These are phyloP conservation scores for Cryphonectria japonica DNA, from an alignment of 2,329 filamentous ascomycete species.

Conservation along the genomic window DNA sequence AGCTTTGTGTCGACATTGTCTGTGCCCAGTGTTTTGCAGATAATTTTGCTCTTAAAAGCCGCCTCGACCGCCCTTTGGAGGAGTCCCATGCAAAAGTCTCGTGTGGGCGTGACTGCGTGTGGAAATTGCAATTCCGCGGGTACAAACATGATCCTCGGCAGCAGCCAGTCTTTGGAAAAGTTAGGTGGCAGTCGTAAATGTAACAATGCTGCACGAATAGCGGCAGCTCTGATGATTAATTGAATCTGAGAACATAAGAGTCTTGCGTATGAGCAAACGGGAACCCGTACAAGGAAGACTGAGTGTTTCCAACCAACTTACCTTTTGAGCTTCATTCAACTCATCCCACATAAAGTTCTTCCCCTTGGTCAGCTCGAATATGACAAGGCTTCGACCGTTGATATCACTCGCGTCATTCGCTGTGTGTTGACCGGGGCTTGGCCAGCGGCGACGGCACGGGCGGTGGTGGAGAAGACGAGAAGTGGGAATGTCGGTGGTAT, in stretches of 20 bases:
- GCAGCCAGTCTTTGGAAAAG: not conserved
- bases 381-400: not conserved
- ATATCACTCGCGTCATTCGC: not conserved
- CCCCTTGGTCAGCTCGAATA: conserved; percentile 5
- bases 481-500: not conserved
- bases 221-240: not conserved
- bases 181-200: not conserved
- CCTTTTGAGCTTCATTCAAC: not conserved
- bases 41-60: not conserved
- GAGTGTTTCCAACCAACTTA: not conserved
- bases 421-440: not conserved
- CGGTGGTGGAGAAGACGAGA: not conserved
- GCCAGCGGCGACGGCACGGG: not conserved
- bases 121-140: not conserved
- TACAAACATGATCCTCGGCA: not conserved
- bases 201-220: not conserved
- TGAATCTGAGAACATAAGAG: not conserved
- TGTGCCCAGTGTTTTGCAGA: not conserved
- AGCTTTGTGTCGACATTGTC: conserved; percentile 20
- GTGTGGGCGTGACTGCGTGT: not conserved
- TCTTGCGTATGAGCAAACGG: not conserved
- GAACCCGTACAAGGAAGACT: not conserved
- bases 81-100: not conserved
- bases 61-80: not conserved
- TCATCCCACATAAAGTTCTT: conserved; percentile 1